These are phyloP conservation scores for Tuber umbilicatum DNA, from an alignment of 495 filamentous ascomycete species.

Conservation along the genomic window DNA sequence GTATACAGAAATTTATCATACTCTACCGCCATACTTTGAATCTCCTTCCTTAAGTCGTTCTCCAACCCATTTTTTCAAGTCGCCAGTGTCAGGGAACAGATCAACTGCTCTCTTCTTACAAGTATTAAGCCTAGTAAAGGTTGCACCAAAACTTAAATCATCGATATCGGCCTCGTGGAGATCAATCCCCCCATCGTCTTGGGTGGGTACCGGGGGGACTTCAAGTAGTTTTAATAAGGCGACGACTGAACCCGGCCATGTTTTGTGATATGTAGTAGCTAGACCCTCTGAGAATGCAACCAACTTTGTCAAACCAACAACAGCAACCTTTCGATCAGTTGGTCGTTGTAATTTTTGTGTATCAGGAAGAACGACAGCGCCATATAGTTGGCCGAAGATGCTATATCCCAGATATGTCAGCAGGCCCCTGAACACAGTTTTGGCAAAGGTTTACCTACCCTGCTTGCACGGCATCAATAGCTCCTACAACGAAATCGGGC, in stretches of 20 bases:
- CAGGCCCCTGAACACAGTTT: not conserved
- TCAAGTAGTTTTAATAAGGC: conserved; percentile 79
- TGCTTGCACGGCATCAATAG: conserved; percentile 71
- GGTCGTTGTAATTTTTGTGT: conserved; percentile 81
- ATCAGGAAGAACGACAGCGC: conserved; percentile 74
- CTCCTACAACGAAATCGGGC: conserved; percentile 77
- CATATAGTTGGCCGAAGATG: conserved; percentile 78
- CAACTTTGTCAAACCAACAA: conserved; percentile 85
- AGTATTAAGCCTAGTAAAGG: conserved; percentile 85
- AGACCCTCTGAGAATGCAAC: conserved; percentile 76
- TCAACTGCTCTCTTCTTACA: conserved; percentile 54
- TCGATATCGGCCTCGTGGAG: conserved; percentile 73
- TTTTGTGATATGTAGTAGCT: conserved; percentile 65
- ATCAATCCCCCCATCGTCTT: conserved; percentile 64
- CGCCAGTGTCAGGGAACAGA: conserved; percentile 32
- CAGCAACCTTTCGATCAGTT: conserved; percentile 84
- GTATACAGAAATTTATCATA: conserved; percentile 2
- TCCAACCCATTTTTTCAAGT: conserved; percentile 36
- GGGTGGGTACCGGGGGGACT: conserved; percentile 67
- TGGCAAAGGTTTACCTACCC: conserved; percentile 36
- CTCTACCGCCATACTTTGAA: conserved; percentile 24
- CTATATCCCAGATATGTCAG: conserved; percentile 43
- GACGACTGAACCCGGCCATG: conserved; percentile 81
- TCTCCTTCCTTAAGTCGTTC: conserved; percentile 29
- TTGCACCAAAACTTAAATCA: conserved; percentile 86